These are phyloP conservation scores for Tanacetum coccineum DNA, from an alignment of 129 eudicot species.

Conservation along the genomic window DNA sequence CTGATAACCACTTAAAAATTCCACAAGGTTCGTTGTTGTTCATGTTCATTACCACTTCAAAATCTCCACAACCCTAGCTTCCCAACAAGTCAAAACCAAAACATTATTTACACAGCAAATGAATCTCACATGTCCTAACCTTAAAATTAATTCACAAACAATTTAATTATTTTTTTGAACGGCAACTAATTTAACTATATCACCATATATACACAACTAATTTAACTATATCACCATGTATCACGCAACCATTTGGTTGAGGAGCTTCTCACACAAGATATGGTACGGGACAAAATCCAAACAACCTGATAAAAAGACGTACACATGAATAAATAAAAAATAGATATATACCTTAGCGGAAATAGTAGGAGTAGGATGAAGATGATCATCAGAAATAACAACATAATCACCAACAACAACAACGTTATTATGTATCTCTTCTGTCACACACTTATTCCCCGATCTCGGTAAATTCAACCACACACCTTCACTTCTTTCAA, in stretches of 20 bases:
- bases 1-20: too few species aligned
- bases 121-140: constrained; percentile 7
- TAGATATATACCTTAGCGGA: constrained; percentile 57
- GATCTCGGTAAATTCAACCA: constrained; percentile 68
- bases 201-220: too few species aligned
- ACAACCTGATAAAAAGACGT: not conserved
- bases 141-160: not conserved
- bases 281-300: not conserved
- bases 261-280: too few species aligned
- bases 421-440: constrained; percentile 85
- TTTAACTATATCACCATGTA: too few species aligned
- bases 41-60: not conserved
- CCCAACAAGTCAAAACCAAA: not conserved
- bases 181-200: too few species aligned
- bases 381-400: constrained; percentile 78
- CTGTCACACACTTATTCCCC: constrained; percentile 82
- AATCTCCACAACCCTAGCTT: constrained; percentile 7
- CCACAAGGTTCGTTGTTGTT: too few species aligned
- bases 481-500: constrained; percentile 38
- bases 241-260: too few species aligned
- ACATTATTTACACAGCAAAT: not conserved
- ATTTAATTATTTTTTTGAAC: too few species aligned
- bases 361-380: constrained; percentile 55
- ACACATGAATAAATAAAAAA: not conserved
- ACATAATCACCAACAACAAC: constrained; percentile 89